Base-by-base conservation (phyloP, 441 rosid genomes). In the Pelargonium australe region DNA sequence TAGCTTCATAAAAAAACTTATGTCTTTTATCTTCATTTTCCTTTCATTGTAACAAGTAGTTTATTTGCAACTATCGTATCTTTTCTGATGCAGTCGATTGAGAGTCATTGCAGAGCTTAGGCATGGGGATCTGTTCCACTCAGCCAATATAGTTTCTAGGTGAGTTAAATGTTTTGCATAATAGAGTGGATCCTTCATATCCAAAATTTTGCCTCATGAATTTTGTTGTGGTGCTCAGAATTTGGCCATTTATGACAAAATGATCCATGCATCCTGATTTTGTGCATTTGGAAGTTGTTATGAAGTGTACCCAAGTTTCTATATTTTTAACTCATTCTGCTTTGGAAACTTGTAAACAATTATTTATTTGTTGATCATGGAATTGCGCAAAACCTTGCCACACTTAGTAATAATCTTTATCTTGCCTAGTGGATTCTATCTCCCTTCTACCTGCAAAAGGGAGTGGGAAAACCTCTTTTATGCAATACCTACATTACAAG, bases 91-190 rank as follows among this genome's bases (percentile, higher is more conserved):
- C 90, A 92, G 99, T 76, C 96, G 97, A 62, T 80, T 95, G 79
- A 88, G 97, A 85, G 99, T 89, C 64, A 89, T 95, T 76, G 99
- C 98, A 69, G 98, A 95, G 71, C 89, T 89, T 70, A 83, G 95
- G 82, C 99, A 90, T 75, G 97, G 89, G 68, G 99, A 92, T 82
- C 76, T 90, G 73, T 95, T 95, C 79, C 99, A 92, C 88, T 85
- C 99, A 34, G 97, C 98, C 79, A 95, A 95, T 83, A 90, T 95
- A 75, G 96, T 95, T 67, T 92, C 98, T 73, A 92, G 98, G 98
- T 89, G 73, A 70, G 80, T 68, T 62, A 41, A 44, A 53, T 58
- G 49, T 64, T 72, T 11, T 74, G 45, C 23, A 19, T 68, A 60
- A 65, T 31, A 65, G 66, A 12, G 63, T 47, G 20, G 64, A 45